These are phyloP conservation scores for Cryptococcus deneoformans DNA, from an alignment of 1,284 basidiomycete species.

Conservation along the genomic window DNA sequence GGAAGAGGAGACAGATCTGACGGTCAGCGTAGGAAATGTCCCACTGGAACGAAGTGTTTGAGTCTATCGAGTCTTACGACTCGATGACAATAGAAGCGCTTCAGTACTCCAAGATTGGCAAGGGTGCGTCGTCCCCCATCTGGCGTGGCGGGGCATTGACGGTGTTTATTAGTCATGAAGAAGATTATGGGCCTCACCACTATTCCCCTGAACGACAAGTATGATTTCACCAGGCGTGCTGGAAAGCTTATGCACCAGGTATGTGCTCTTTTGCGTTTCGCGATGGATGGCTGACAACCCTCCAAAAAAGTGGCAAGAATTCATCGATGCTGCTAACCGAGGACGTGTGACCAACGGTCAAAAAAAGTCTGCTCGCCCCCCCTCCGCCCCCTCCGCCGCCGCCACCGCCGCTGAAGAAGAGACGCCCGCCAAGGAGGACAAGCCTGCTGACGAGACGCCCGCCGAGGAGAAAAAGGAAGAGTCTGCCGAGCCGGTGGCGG, in stretches of 20 bases:
- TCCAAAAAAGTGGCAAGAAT: too few species aligned
- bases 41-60: conserved; percentile 71
- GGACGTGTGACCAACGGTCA: too few species aligned
- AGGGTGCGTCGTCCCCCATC: conserved; percentile 53
- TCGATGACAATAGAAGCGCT: conserved; percentile 82
- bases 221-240: conserved; percentile 75
- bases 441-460: conserved; percentile 43
- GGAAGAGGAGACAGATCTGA: background rate
- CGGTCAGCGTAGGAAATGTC: conserved; percentile 65
- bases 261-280: too few species aligned
- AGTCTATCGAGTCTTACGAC: conserved; percentile 76
- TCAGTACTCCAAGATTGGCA: conserved; percentile 93
- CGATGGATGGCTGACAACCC: too few species aligned
- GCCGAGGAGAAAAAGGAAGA: conserved; percentile 40
- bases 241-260: conserved; percentile 52
- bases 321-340: conserved; percentile 24
- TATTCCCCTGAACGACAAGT: conserved; percentile 80
- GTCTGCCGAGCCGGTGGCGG: conserved; percentile 12
- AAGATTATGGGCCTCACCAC: conserved; percentile 72
- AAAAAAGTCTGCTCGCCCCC: too few species aligned
- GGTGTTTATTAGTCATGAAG: conserved; percentile 68
- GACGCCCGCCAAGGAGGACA: background rate
- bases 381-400: background rate
- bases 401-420: conserved; percentile 42
- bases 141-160: too few species aligned